Percentiles rank a stretch among this genome's conserved stretches.
Evolutionary conservation across 2,329 filamentous ascomycete genomes (phyloP).

Genomic region (Amesomyces nigricolor): DNA sequence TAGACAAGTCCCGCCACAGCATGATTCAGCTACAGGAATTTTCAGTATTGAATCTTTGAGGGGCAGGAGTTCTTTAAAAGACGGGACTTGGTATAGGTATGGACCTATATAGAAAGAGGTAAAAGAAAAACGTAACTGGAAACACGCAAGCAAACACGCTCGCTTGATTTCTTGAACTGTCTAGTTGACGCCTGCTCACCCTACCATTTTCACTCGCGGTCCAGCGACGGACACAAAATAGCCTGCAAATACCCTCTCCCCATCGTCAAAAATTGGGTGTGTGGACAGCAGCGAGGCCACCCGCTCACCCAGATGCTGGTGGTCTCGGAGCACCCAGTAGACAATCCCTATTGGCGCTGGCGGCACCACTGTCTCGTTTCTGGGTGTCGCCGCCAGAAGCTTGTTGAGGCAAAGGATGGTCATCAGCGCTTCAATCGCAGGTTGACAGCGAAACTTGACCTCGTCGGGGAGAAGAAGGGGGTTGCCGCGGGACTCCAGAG

Average conservation of each 20-base stretch:
- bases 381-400: not conserved
- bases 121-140: no score
- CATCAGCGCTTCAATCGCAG: conserved; percentile 1
- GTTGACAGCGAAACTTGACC: conserved; percentile 2
- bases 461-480: conserved; percentile 2
- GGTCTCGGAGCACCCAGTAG: conserved; percentile 1
- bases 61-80: no score
- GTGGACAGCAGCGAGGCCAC: not conserved
- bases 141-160: no score
- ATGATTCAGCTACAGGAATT: no score
- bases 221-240: not conserved
- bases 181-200: no score
- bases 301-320: not conserved
- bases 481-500: not conserved
- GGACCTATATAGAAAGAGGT: no score
- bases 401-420: not conserved
- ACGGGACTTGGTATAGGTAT: no score
- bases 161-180: no score
- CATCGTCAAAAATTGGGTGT: not conserved
- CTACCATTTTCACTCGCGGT: no score
- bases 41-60: no score
- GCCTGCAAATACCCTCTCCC: not conserved
- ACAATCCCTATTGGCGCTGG: conserved; percentile 1
- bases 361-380: not conserved
- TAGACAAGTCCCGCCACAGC: no score